Conservation (phyloP, 108 stramenopile species). For the Schizochytrium sp. region DNA sequence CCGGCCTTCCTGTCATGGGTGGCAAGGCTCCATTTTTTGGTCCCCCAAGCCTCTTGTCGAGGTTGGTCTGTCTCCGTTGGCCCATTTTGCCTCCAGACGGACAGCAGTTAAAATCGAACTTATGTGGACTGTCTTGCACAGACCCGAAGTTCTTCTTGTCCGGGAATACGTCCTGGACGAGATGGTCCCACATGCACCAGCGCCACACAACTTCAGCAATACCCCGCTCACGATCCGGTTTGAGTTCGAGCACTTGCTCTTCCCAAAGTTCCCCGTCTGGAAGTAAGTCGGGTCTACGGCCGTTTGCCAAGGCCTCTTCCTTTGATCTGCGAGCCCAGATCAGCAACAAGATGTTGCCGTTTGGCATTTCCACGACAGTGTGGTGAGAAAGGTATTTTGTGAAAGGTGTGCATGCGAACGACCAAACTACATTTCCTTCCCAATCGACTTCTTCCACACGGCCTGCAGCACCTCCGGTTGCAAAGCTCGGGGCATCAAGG, state of each 20-base stretch:
- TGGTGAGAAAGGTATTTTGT: constrained; percentile 32
- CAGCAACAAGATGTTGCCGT: constrained; percentile 42
- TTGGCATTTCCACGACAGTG: background rate
- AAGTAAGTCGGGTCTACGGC: constrained; percentile 38
- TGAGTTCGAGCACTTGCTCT: constrained; percentile 37
- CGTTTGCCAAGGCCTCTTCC: constrained; percentile 49
- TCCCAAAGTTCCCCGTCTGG: constrained; percentile 61
- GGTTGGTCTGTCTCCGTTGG: background rate
- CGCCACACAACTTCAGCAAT: constrained; percentile 35
- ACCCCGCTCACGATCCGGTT: background rate
- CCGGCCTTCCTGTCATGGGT: no score
- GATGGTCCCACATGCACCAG: constrained; percentile 62
- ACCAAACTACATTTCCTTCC: background rate
- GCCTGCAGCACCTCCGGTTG: constrained; percentile 43
- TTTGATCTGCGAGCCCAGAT: constrained; percentile 56
- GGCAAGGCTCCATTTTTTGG: no score
- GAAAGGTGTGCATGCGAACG: background rate
- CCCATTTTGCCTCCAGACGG: constrained; percentile 2
- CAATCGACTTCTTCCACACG: constrained; percentile 37
- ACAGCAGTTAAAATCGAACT: constrained; percentile 37
- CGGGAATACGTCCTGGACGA: constrained; percentile 19
- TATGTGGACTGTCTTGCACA: background rate
- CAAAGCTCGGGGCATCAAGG: background rate
- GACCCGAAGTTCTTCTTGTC: constrained; percentile 24
- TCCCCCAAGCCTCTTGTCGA: background rate